Evolutionary conservation across 148 eudicot genomes (phyloP).

Genomic region (Agrostemma githago): DNA sequence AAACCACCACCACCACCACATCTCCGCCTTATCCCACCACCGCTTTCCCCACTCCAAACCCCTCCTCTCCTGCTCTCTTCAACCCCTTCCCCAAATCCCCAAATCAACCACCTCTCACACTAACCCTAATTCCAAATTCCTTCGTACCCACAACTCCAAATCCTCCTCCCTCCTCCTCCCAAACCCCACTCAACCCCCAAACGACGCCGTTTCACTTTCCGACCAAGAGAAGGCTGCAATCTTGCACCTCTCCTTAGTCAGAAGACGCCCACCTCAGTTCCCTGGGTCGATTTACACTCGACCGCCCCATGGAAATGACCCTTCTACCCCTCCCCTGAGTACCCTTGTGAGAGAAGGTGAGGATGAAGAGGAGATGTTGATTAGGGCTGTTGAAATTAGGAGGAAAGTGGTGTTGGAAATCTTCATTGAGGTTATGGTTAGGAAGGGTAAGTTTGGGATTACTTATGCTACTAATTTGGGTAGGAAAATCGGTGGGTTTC

Average conservation of each 20-base stretch:
- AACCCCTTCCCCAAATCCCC: constrained; percentile 21
- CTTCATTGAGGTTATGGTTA: constrained; percentile 55
- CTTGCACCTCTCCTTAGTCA: constrained; percentile 47
- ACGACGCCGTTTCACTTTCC: constrained; percentile 20
- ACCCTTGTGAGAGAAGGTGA: constrained; percentile 31
- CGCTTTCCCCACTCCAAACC: constrained; percentile 20
- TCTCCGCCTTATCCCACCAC: constrained; percentile 24
- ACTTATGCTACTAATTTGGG: constrained; percentile 65
- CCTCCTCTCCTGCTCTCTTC: constrained; percentile 18
- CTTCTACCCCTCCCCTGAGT: constrained; percentile 38
- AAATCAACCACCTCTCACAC: neutral
- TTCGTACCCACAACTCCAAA: constrained; percentile 65
- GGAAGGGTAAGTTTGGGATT: constrained; percentile 82
- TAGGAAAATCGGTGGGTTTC: constrained; percentile 37
- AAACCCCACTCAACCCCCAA: constrained; percentile 16
- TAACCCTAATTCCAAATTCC: constrained; percentile 11
- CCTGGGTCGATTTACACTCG: constrained; percentile 71
- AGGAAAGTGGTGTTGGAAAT: constrained; percentile 67
- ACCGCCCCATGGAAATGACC: constrained; percentile 28
- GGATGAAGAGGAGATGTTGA: constrained; percentile 45
- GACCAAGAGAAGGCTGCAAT: constrained; percentile 41
- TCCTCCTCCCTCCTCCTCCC: constrained; percentile 51
- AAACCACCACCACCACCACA: constrained; percentile 24
- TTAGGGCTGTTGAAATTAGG: constrained; percentile 72
- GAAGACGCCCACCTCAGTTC: constrained; percentile 61